Evolutionary conservation across 352 stramenopile species (phyloP), one percentile per base, ranked within the genome.

Genomic region (Phytopythium helicoides): DNA sequence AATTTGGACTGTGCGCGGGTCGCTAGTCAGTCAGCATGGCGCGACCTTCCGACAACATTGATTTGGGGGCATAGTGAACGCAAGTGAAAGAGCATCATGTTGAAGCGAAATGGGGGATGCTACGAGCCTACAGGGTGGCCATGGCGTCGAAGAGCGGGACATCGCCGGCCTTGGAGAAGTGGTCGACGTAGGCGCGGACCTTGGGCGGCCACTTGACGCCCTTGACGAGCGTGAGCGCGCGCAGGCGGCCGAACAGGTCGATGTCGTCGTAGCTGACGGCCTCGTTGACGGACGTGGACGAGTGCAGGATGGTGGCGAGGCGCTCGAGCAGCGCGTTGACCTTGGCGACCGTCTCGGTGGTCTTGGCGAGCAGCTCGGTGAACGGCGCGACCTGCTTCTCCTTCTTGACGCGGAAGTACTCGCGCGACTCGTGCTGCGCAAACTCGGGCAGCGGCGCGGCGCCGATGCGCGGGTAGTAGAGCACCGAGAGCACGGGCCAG

Each of bases 241-340:
- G 75, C 18, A 86, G 51, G 45, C 62, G 61, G 5, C 64, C 60
- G 23, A 86, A 86, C 15, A 86, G 44, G 21, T 78, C 65, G 50
- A 86, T 45, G 54, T 86, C 75, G 56, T 86, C 72, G 58, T 76
- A 83, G 58, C 75, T 78, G 28, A 80, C 33, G 8, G 62, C 49
- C 0, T 36, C 67, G 52, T 86, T 84, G 36, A 82, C 66, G n/a
- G 68, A 67, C 14, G 59, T 52, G 41, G 56, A 56, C 38, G 68
- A 81, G 47, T 76, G 62, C 25, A 86, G 22, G 31, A 86, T 21
- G 2, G 28, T 33, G 33, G 71, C 65, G 22, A 86, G 66, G 31
- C 71, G 41, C 39, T 56, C 28, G 4, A 86, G 55, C 41, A 67
- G 52, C 49, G 48, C 28, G 60, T 86, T 84, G 36, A 70, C 61